Base-by-base conservation (phyloP, 805 yeast species). In the Groenewaldozyma tartarivorans region DNA sequence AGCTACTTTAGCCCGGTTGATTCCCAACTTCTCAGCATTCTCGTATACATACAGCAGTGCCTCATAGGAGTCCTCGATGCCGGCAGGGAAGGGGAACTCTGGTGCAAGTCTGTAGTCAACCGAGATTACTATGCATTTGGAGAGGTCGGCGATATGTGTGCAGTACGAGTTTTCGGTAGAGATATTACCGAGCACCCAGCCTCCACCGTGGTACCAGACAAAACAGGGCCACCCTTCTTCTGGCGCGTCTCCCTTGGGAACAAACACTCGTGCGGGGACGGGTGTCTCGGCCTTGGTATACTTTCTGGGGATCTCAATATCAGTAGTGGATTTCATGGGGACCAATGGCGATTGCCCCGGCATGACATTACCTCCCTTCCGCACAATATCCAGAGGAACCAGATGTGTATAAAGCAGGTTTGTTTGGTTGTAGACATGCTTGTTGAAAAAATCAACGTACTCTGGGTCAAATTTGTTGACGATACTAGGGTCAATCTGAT, bases 21-120 rank as follows among this genome's bases (percentile, higher is more conserved):
- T 39, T 17, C 37, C 35, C 20, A 43, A 36, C 15, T 39, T 35
- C 36, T 33, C 18, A 31, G 51, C 44, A 33, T 44, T 43, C 35
- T 46, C 45, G 17, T 26, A 33, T 15, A 24, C 33, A 48, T 44
- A 40, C 33, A 33, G 35, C 29, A 43, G 35, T 4, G 72, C 53
- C 41, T 61, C 64, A 44, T 56, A 66, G n/a, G 67, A 50, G 54
- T 71, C 75, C 6, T 69, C 63, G 2, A 67, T 63, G 34, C 68
- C 61, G 7, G 74, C 71, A 2, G 77, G 77, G 48, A 57, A 72
- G 18, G 71, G 70, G 48, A 56, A 47, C 49, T 71, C 74, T 2
- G 77, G 77, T 0, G 74, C 75, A 40, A 69, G 51, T 33, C 76
- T 45, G 52, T 72, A 72, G 48, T 71, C 74, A 13, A 71, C 68